Conservation (phyloP, 345 rosid species). For the Brassica rapa region DNA sequence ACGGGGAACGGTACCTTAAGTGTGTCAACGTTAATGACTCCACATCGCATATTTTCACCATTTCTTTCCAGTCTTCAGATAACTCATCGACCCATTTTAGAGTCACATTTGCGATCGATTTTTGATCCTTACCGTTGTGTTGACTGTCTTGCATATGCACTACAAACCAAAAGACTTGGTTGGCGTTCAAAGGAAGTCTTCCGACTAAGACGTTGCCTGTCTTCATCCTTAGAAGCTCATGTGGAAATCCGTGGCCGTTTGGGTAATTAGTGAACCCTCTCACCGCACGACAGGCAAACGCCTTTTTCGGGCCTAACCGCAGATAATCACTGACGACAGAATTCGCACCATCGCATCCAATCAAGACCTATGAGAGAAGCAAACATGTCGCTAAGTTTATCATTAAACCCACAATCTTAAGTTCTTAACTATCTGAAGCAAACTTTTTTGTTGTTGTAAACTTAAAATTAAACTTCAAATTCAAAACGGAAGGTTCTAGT, state of each 20-base stretch:
- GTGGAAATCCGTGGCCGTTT: slow-evolving; percentile 47
- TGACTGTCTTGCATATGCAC: slow-evolving; percentile 29
- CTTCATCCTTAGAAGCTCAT: slow-evolving; percentile 29
- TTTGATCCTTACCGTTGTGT: slow-evolving; percentile 37
- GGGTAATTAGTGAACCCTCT: slow-evolving; percentile 53
- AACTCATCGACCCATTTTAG: slow-evolving; percentile 40
- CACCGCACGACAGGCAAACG: slow-evolving; percentile 40
- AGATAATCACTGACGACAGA: slow-evolving; percentile 50
- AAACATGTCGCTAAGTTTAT: neutral
- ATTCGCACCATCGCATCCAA: slow-evolving; percentile 64
- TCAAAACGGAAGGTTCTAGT: neutral
- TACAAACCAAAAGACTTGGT: slow-evolving; percentile 47
- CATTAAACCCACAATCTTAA: neutral
- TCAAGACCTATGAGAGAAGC: slow-evolving; percentile 38
- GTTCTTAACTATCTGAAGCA: neutral
- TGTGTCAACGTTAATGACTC: slow-evolving; percentile 42
- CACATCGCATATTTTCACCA: slow-evolving; percentile 43
- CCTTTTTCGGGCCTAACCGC: slow-evolving; percentile 36
- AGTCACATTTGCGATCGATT: slow-evolving; percentile 31
- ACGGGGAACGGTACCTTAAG: slow-evolving; percentile 50
- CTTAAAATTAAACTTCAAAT: neutral
- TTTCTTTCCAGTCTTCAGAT: slow-evolving; percentile 45
- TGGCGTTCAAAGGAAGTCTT: slow-evolving; percentile 41
- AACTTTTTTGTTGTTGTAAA: neutral
- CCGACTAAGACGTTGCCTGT: slow-evolving; percentile 35